phyloP scores from a whole-genome alignment of 139 green algal species.

The Coelastrella sp. region DNA sequence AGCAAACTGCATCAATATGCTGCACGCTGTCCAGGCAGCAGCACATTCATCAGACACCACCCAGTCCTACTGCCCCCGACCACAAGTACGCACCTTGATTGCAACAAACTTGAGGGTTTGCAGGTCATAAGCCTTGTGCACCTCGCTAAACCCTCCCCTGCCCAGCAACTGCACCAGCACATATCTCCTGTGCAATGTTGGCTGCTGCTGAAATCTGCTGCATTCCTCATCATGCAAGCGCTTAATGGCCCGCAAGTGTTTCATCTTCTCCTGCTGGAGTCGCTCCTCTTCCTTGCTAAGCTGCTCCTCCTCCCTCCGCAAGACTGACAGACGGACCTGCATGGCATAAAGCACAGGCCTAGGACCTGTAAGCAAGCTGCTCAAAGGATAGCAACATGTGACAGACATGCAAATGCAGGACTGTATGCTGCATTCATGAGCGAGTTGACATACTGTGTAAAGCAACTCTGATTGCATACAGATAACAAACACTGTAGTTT shows the following conservation, averaged over 20 bases:
- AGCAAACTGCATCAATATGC: too few species aligned
- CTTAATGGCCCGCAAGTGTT: conserved; percentile 75
- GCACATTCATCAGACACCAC: too few species aligned
- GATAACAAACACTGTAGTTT: too few species aligned
- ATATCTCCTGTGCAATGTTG: conserved; percentile 84
- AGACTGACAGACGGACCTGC: conserved; percentile 71
- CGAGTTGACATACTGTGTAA: too few species aligned
- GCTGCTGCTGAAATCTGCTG: conserved; percentile 74
- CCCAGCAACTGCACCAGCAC: conserved; percentile 90
- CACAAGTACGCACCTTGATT: conserved; percentile 58
- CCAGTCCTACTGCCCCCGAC: too few species aligned
- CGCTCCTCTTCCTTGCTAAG: conserved; percentile 78
- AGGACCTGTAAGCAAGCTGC: too few species aligned
- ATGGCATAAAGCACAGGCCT: neutral
- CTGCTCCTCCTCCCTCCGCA: conserved; percentile 88
- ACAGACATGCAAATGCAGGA: too few species aligned
- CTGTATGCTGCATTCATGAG: too few species aligned
- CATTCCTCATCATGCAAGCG: conserved; percentile 84
- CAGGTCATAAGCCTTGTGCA: conserved; percentile 75
- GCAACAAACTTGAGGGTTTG: conserved; percentile 58
- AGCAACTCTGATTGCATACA: too few species aligned
- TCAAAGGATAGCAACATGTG: too few species aligned
- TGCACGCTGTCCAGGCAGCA: too few species aligned
- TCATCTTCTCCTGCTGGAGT: conserved; percentile 79
- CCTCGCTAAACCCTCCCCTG: conserved; percentile 95